Evolutionary conservation across 306 rosid species (phyloP).

Genomic region (Cotoneaster glaucophyllus): DNA sequence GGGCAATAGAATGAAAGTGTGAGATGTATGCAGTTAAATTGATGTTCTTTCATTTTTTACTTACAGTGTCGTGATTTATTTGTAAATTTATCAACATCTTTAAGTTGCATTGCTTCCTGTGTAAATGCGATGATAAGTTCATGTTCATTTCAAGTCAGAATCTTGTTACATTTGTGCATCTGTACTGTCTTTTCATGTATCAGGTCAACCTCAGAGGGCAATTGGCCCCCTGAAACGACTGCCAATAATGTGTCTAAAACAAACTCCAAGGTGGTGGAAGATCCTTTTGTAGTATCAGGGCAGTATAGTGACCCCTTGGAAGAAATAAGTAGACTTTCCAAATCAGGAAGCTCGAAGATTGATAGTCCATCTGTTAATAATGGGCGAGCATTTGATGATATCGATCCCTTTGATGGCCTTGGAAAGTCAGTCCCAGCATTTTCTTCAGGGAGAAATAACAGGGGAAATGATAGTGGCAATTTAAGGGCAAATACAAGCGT

Average conservation of each 20-base stretch:
- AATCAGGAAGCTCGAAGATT: constrained; percentile 47
- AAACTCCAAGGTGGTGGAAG: constrained; percentile 44
- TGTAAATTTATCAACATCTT: not conserved
- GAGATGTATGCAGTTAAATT: not conserved
- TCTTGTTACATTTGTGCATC: not conserved
- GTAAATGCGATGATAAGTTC: not conserved
- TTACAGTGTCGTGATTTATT: not conserved
- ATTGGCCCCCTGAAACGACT: constrained; percentile 56
- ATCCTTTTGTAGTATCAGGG: constrained; percentile 62
- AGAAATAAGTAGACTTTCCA: constrained; percentile 62
- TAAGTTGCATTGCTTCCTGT: not conserved
- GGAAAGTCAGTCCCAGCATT: constrained; percentile 72
- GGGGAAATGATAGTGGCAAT: constrained; percentile 48
- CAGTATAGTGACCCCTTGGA: constrained; percentile 58
- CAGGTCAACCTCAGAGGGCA: constrained; percentile 63
- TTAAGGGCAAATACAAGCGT: constrained; percentile 39
- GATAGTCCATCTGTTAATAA: constrained; percentile 50
- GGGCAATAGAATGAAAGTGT: not conserved
- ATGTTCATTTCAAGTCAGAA: not conserved
- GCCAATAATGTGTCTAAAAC: constrained; percentile 40
- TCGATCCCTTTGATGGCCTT: constrained; percentile 86
- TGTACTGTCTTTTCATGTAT: constrained; percentile 15
- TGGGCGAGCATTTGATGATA: constrained; percentile 50
- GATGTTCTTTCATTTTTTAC: not conserved
- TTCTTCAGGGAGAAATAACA: constrained; percentile 60